Conservation (phyloP, 495 filamentous ascomycete genomes). For the Trichocladium antarcticum region DNA sequence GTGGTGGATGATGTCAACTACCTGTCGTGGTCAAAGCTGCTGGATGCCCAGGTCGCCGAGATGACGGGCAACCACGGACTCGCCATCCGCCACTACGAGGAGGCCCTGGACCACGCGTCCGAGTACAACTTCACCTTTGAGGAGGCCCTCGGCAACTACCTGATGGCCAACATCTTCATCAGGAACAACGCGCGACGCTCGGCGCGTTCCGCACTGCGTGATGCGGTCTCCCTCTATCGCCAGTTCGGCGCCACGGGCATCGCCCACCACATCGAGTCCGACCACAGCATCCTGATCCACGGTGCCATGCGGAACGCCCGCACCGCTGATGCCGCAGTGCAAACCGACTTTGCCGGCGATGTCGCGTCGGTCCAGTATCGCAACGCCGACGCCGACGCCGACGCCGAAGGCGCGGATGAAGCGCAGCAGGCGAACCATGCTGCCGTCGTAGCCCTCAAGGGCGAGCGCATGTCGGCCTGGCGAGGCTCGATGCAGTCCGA, state of each 20-base stretch:
- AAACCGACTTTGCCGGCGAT: constrained; percentile 60
- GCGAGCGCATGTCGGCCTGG: constrained; percentile 58
- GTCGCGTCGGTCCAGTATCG: constrained; percentile 45
- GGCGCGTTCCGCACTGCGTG: constrained; percentile 58
- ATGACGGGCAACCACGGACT: constrained; percentile 49
- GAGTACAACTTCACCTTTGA: constrained; percentile 68
- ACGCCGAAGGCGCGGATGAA: constrained; percentile 50
- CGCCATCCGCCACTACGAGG: constrained; percentile 59
- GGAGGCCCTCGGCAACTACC: constrained; percentile 67
- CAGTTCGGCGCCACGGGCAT: constrained; percentile 66
- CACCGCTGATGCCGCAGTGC: constrained; percentile 57
- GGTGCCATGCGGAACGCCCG: constrained; percentile 49
- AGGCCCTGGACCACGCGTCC: constrained; percentile 67
- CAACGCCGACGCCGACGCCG: constrained; percentile 37
- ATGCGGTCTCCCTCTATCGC: constrained; percentile 62
- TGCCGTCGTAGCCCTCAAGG: constrained; percentile 41
- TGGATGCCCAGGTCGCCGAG: constrained; percentile 65
- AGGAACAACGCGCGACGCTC: constrained; percentile 60
- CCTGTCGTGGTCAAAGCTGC: constrained; percentile 57
- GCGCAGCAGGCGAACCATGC: constrained; percentile 37
- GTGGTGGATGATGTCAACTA: constrained; percentile 68
- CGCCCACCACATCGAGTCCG: constrained; percentile 54
- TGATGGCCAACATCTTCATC: constrained; percentile 64
- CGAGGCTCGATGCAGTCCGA: constrained; percentile 38
- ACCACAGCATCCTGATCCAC: constrained; percentile 61